Evolutionary conservation across 1,139 yeast species (phyloP).

Genomic region (Saccharomycopsis phalli): DNA sequence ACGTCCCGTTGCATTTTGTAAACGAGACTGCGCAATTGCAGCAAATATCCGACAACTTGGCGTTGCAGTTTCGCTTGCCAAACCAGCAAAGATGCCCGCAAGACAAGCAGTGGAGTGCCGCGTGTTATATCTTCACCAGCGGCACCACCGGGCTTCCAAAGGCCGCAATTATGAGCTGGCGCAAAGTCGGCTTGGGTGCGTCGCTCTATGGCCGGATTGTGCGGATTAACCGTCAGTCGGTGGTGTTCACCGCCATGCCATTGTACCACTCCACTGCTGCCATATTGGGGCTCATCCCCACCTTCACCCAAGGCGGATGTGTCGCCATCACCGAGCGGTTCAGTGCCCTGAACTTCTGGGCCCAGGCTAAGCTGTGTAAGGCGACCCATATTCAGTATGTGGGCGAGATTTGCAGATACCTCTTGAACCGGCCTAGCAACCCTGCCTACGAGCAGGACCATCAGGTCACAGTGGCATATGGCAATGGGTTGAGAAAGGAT

Average conservation of each 20-base stretch:
- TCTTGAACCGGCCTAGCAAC: slow-evolving; percentile 55
- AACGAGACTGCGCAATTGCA: slow-evolving; percentile 43
- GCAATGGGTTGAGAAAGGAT: slow-evolving; percentile 90
- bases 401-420: slow-evolving; percentile 90
- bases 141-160: slow-evolving; percentile 96
- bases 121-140: slow-evolving; percentile 76
- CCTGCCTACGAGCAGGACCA: slow-evolving; percentile 63
- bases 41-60: slow-evolving; percentile 32
- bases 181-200: slow-evolving; percentile 65
- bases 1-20: slow-evolving; percentile 44
- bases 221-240: slow-evolving; percentile 45
- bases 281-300: slow-evolving; percentile 73
- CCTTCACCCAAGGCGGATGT: slow-evolving; percentile 62
- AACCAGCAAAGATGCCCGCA: slow-evolving; percentile 48
- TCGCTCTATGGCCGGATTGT: slow-evolving; percentile 62
- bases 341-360: slow-evolving; percentile 83
- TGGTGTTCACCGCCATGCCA: slow-evolving; percentile 89
- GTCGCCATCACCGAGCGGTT: slow-evolving; percentile 76
- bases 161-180: slow-evolving; percentile 91
- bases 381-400: slow-evolving; percentile 89
- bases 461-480: slow-evolving; percentile 64
- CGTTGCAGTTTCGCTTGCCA: slow-evolving; percentile 46
- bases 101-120: slow-evolving; percentile 52
- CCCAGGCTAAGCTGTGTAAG: slow-evolving; percentile 61
- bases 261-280: slow-evolving; percentile 93